These are phyloP conservation scores for Oryza coarctata DNA, from an alignment of 176 grass and related monocot species.

Conservation along the genomic window DNA sequence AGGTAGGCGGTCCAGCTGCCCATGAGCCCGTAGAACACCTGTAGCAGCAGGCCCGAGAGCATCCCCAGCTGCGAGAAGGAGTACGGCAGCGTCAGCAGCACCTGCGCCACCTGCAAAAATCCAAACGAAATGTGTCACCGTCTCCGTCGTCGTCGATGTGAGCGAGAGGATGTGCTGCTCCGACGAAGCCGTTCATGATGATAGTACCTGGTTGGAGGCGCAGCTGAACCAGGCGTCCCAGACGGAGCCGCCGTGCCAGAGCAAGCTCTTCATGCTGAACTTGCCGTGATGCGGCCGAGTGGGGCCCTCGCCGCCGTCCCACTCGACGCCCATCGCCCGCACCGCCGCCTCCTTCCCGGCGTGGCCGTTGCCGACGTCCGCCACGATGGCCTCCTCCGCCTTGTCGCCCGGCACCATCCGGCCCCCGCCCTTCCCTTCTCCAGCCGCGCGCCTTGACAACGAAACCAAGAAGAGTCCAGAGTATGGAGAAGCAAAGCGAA, in stretches of 20 bases:
- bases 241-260: constrained; percentile 97
- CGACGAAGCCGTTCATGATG: background rate
- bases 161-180: background rate
- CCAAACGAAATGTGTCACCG: background rate
- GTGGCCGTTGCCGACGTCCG: constrained; percentile 25
- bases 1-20: constrained; percentile 82
- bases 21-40: constrained; percentile 67
- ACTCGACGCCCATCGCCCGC: constrained; percentile 38
- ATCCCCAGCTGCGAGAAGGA: constrained; percentile 65
- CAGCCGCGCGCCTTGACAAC: background rate
- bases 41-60: constrained; percentile 45
- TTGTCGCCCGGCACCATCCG: constrained; percentile 50
- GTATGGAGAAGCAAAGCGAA: background rate
- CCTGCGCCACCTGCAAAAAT: constrained; percentile 52
- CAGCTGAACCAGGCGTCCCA: constrained; percentile 99
- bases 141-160: background rate
- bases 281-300: background rate
- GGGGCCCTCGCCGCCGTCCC: constrained; percentile 2
- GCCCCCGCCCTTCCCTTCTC: background rate
- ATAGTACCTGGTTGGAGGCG: constrained; percentile 83
- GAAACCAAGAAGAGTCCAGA: background rate
- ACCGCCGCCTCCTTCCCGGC: constrained; percentile 24
- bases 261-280: constrained; percentile 54
- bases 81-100: constrained; percentile 63
- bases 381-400: constrained; percentile 69